Conservation (phyloP, 768 basidiomycete genomes). For the Lactarius sanguifluus region DNA sequence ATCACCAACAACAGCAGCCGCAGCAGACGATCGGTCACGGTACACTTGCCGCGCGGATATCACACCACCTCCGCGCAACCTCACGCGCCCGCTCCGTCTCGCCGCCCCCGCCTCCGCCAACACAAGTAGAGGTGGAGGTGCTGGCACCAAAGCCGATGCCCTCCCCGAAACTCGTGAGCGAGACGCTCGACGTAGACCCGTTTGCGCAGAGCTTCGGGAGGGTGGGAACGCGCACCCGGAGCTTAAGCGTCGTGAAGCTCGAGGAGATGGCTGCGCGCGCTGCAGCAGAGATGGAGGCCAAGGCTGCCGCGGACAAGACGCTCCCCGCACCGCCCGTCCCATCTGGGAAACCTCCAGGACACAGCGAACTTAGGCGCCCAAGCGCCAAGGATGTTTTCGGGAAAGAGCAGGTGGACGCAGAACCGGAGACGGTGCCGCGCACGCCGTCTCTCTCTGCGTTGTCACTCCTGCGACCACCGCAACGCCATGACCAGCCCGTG, state of each 20-base stretch:
- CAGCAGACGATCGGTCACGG: slow-evolving; percentile 60
- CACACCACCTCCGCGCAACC: slow-evolving; percentile 57
- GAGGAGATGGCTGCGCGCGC: slow-evolving; percentile 69
- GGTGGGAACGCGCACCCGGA: slow-evolving; percentile 40
- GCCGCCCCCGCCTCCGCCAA: slow-evolving; percentile 38
- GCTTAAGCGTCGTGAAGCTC: slow-evolving; percentile 62
- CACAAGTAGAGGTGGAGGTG: slow-evolving; percentile 33
- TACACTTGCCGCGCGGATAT: slow-evolving; percentile 54
- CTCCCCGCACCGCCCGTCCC: slow-evolving; percentile 59
- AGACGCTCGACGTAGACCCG: not conserved
- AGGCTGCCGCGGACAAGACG: slow-evolving; percentile 53
- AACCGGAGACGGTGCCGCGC: not conserved
- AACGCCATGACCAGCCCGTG: not conserved
- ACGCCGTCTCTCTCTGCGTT: slow-evolving; percentile 38
- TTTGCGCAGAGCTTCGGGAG: slow-evolving; percentile 9
- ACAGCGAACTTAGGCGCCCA: slow-evolving; percentile 27
- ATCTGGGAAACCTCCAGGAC: slow-evolving; percentile 39
- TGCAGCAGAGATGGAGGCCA: slow-evolving; percentile 14
- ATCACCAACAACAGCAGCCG: slow-evolving; percentile 9
- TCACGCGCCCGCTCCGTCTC: slow-evolving; percentile 64
- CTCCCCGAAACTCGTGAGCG: slow-evolving; percentile 54
- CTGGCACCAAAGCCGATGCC: slow-evolving; percentile 67
- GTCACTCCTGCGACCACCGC: slow-evolving; percentile 34
- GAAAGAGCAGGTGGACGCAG: not conserved
- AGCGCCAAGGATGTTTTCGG: slow-evolving; percentile 39